Base-by-base conservation (phyloP, 192 early-diverging fungal genomes). In the Funneliformis mosseae region DNA sequence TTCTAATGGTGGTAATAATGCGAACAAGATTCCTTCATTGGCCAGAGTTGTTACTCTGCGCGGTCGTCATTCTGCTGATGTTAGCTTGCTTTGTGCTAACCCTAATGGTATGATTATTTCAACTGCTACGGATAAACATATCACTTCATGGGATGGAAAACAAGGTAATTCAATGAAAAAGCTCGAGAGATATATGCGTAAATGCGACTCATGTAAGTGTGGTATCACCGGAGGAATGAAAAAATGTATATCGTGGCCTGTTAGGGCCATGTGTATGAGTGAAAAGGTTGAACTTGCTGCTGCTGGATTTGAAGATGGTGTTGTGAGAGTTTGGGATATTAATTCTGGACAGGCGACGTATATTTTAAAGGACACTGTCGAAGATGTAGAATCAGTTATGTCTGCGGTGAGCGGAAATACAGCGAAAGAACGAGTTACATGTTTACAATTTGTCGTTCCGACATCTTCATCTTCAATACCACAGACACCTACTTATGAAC, bases 251-350 rank as follows among this genome's bases (percentile, higher is more conserved):
- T 55, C 78, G 11, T 79, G 78, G 78, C 78, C 78, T 12, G 78
- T 79, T 25, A 71, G 78, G 10, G 38, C 66, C 9, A 39, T 79
- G 33, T 79, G 78, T 43, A 71, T 61, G 66, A 70, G 55, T 41
- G 78, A 79, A 61, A 70, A 69, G n/a, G 27, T 60, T 41, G 78
- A 70, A 23, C 28, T 69, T 18, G 66, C 50, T 27, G 78, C 78
- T 16, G 78, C 78, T 39, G 78, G 78, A 39, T 79, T 79, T 60
- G 78, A 79, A 71, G 78, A 79, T 55, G 78, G 78, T 43, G 78
- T 79, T 14, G 68, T 79, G 5, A 41, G 78, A 42, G 78, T 79
- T n/a, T 79, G 78, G 78, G 78, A 79, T n/a, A 59, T 79, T 41
- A 38, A 62, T 42, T 71, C 68, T 33, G 78, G 78, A 8, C 78